Base-by-base conservation (phyloP, 768 basidiomycete genomes). In the Lepiota subincarnata region DNA sequence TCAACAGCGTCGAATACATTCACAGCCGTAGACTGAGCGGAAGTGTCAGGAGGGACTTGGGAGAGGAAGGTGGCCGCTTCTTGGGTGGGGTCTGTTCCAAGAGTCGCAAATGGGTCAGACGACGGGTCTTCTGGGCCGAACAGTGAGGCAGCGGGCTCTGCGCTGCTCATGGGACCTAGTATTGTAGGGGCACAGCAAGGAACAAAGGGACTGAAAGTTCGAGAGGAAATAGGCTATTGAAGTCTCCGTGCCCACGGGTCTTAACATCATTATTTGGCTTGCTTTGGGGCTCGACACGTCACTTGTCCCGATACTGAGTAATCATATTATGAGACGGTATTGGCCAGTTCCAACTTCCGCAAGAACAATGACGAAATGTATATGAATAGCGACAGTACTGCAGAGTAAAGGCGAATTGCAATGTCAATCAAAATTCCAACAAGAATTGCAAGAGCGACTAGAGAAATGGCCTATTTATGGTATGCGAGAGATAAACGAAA, bases 61-160 rank as follows among this genome's bases (percentile, higher is more conserved):
- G 49, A 24, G 40, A 45, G 43, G 55, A 40, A 50, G 56, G 11
- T 19, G 42, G 48, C 59, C 18, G 52, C 26, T 41, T 50, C 49
- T 31, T 41, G 49, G 14, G 18, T 42, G 3, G 3, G 34, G 26
- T 58, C 51, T 50, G 71, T 68, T 42, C 81, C 83, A 57, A 85
- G 74, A 50, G 76, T 70, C 56, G 84, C 79, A 71, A 87, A 87
- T 48, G 80, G 80, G 70, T 88, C 86, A 28, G 78, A 73, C 14
- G 71, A 71, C 47, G 80, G 63, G 63, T 89, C 86, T 28, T 80
- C 80, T 48, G 79, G 70, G 57, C 83, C 87, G 74, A 92, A 92
- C 42, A 92, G 84, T 53, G 87, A 84, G 48, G 89, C 86, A 34
- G 90, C 90, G 59, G 87, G 83, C 73, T 89, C 87, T 53, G 86